phyloP scores from a whole-genome alignment of 345 rosid species.

The Gossypium rotundifolium region DNA sequence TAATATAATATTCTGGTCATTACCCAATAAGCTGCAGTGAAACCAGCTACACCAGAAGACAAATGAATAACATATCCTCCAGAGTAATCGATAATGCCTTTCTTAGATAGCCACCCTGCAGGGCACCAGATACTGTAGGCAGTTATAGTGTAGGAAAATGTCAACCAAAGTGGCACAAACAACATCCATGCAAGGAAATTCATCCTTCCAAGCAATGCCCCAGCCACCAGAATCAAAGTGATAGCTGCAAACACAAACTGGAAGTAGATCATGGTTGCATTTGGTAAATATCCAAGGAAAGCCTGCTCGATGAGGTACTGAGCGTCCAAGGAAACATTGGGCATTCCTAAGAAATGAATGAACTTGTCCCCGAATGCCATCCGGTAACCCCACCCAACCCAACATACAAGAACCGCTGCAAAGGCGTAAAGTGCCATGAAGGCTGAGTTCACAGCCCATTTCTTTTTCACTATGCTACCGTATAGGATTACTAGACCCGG shows the following conservation, averaged over 20 bases:
- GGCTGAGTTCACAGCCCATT: constrained; percentile 77
- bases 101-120: constrained; percentile 41
- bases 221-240: constrained; percentile 48
- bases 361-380: constrained; percentile 44
- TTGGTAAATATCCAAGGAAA: constrained; percentile 32
- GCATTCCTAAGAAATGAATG: constrained; percentile 38
- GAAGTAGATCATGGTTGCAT: constrained; percentile 61
- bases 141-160: constrained; percentile 51
- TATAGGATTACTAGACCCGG: constrained; percentile 62
- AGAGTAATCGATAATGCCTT: constrained; percentile 50
- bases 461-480: constrained; percentile 67
- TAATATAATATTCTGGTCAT: background rate
- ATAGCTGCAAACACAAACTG: constrained; percentile 62
- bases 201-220: constrained; percentile 66
- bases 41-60: constrained; percentile 64
- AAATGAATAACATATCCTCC: constrained; percentile 64
- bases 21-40: constrained; percentile 70
- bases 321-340: constrained; percentile 37
- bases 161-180: constrained; percentile 64
- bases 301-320: constrained; percentile 23
- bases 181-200: constrained; percentile 66
- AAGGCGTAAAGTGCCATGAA: constrained; percentile 72
- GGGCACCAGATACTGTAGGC: constrained; percentile 60
- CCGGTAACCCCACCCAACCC: constrained; percentile 66
- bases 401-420: constrained; percentile 53